Evolutionary conservation across 2,329 filamentous ascomycete genomes (phyloP).

Genomic region (Emergomyces pasteurianus): DNA sequence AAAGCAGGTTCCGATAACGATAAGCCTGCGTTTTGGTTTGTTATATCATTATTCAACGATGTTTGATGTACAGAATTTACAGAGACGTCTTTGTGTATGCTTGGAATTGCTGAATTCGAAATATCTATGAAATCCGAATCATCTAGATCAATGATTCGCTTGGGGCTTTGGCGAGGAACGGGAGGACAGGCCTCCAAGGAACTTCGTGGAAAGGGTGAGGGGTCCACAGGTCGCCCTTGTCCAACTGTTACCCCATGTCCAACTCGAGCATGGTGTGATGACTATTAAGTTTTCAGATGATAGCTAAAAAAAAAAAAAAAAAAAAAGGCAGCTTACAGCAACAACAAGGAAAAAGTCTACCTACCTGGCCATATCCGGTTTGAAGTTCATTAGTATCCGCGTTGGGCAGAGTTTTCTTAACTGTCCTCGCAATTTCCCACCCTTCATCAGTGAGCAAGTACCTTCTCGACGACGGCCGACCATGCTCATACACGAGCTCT

Average conservation of each 20-base stretch:
- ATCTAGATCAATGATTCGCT: background rate
- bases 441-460: constrained; percentile 67
- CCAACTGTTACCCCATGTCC: too few species aligned
- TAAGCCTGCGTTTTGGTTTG: background rate
- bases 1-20: constrained; percentile 21
- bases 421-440: constrained; percentile 58
- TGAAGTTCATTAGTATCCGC: background rate
- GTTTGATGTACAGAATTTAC: background rate
- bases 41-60: background rate
- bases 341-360: background rate
- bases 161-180: background rate
- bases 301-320: too few species aligned
- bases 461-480: constrained; percentile 51
- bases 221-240: background rate
- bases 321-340: background rate
- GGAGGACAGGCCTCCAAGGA: background rate
- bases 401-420: constrained; percentile 40
- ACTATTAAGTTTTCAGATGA: background rate
- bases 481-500: constrained; percentile 60
- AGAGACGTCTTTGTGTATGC: background rate
- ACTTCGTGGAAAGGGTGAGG: background rate
- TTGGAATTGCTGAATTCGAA: background rate
- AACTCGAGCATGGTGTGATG: background rate
- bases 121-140: background rate
- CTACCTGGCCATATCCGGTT: background rate